Evolutionary conservation across 176 grass and related monocot genomes (phyloP).

Genomic region (Triticum timopheevii): DNA sequence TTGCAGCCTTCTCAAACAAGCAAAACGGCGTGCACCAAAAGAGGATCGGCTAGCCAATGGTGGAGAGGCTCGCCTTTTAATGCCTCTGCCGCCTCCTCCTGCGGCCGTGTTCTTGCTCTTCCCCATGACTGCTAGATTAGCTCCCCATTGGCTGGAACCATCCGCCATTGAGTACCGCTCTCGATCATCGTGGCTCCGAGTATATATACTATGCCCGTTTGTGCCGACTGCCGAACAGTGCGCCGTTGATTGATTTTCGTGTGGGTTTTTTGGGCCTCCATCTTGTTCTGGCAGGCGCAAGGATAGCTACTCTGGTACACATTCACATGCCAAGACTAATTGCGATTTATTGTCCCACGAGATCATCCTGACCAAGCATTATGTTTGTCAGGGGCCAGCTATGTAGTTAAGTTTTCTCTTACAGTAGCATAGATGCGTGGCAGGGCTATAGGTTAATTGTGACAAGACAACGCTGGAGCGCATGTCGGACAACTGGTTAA

Average conservation of each 20-base stretch:
- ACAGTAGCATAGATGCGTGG: neutral
- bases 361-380: neutral
- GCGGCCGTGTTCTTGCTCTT: too few relatives aligned
- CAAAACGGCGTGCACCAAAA: neutral
- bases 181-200: neutral
- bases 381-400: too few relatives aligned
- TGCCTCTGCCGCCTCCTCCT: conserved; percentile 22
- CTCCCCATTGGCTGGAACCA: conserved; percentile 50
- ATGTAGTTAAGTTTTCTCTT: too few relatives aligned
- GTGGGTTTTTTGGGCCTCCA: too few relatives aligned
- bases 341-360: neutral
- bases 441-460: neutral
- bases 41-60: conserved; percentile 15
- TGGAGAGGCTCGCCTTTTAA: conserved; percentile 53
- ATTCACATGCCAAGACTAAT: too few relatives aligned
- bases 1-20: neutral
- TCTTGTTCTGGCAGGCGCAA: too few relatives aligned
- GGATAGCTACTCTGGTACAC: too few relatives aligned
- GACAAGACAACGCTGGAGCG: neutral
- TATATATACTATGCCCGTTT: neutral
- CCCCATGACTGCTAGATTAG: neutral
- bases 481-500: neutral
- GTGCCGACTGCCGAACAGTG: neutral
- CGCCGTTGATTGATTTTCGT: too few relatives aligned
- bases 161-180: conserved; percentile 2